Base-by-base conservation (phyloP, 257 asterid genomes). In the Gardenia jasminoides region DNA sequence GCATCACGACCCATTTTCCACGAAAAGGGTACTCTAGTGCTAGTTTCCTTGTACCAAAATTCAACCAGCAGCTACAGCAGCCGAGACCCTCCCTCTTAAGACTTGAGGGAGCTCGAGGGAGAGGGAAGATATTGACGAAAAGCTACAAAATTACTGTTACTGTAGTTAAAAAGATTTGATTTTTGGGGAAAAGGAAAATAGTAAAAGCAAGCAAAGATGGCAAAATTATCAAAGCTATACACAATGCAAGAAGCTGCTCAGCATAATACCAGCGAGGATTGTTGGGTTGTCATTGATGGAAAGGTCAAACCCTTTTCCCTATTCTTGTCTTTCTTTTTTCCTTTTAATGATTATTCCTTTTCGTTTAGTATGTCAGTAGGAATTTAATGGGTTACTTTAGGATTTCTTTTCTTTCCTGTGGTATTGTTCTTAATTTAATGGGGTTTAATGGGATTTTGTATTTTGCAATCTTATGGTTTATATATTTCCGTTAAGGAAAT, bases 241-340 rank as follows among this genome's bases (percentile, higher is more conserved):
- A 69, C 94, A 9, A 90, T 91, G 96, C 90, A 88, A 83, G 99
- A 93, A 86, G 94, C 92, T 0, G 82, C 99, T 52, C 80, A 88
- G 61, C 99, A 95, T 86, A 91, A 88, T 74, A 91, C 94, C 75
- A 84, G 24, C 62, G 97, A 87, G n/a, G 97, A 95, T 85, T 93
- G 99, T 59, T 95, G 99, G 99, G 87, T 95, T 36, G 91, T 91
- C 39, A 81, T 93, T 28, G 92, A 91, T 76, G 98, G 96, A 83
- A 93, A 93, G 97, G 99, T 94, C 69, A 31, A 1, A 39, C 54
- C 67, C 17, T 28, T 22, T 72, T 72, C 10, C 5, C 24, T 67
- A 39, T 31, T 56, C 24, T 56, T 56, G 28, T 10, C 72, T 46
- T 5, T 41, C 30, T 28, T 26, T 33, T 58, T n/a, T n/a, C n/a